phyloP scores from a whole-genome alignment of 176 grass and related monocot genomes.

The Avena insularis region DNA sequence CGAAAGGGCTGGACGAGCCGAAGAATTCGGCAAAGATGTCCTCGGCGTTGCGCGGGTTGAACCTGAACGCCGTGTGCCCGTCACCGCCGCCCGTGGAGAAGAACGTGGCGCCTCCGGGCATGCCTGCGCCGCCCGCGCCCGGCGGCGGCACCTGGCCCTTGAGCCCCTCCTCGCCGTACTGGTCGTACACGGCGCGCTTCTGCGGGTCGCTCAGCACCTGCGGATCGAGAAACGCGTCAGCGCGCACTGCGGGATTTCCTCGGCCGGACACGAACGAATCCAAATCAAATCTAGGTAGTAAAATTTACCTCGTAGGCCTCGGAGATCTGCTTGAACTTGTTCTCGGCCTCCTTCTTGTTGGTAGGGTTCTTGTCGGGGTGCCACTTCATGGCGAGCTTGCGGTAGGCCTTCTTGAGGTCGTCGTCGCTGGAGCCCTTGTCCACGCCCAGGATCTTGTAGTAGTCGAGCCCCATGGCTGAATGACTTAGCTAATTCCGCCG shows the following conservation, averaged over 20 bases:
- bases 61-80: conserved; percentile 65
- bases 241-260: neutral
- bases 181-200: conserved; percentile 94
- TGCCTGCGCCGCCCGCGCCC: conserved; percentile 41
- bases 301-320: conserved; percentile 88
- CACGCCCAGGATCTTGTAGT: conserved; percentile 87
- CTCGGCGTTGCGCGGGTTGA: conserved; percentile 91
- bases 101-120: conserved; percentile 58
- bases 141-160: conserved; percentile 94
- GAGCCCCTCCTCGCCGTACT: conserved; percentile 94
- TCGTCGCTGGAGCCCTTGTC: conserved; percentile 85
- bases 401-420: conserved; percentile 97
- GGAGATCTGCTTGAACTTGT: conserved; percentile 99
- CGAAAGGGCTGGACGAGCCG: conserved; percentile 78
- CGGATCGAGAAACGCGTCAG: conserved; percentile 5
- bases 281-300: neutral
- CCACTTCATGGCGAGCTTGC: conserved; percentile 98
- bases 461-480: conserved; percentile 74
- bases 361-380: conserved; percentile 98
- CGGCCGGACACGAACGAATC: neutral
- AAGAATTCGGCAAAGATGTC: conserved; percentile 99
- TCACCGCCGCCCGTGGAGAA: conserved; percentile 65
- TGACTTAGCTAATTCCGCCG: neutral
- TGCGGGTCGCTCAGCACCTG: conserved; percentile 84
- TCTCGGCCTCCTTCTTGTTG: conserved; percentile 92